Conservation (phyloP, 495 filamentous ascomycete genomes). For the Clohesyomyces aquaticus region DNA sequence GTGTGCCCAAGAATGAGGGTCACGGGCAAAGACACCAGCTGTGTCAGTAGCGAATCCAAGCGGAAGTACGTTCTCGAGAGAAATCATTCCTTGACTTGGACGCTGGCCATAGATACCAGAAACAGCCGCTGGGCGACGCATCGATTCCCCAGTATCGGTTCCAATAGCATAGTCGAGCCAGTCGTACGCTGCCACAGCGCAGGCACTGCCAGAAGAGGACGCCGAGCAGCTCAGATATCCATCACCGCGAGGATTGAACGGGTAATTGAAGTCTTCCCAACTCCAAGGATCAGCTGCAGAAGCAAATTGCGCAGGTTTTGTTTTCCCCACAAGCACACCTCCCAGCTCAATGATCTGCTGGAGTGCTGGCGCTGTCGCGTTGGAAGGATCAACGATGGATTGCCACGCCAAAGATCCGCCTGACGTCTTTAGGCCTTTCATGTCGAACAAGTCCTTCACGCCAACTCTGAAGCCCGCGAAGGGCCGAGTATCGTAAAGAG, state of each 20-base stretch:
- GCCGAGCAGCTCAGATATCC: conserved; percentile 40
- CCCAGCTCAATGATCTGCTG: conserved; percentile 41
- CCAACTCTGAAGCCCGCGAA: conserved; percentile 39
- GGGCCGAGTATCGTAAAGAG: conserved; percentile 34
- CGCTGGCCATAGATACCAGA: conserved; percentile 41
- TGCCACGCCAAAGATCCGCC: conserved; percentile 38
- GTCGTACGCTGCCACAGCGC: conserved; percentile 39
- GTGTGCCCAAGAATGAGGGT: conserved; percentile 47
- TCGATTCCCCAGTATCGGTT: conserved; percentile 40
- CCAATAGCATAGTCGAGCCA: conserved; percentile 43
- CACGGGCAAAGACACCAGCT: conserved; percentile 48
- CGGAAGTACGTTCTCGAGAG: conserved; percentile 39
- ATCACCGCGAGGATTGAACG: conserved; percentile 39
- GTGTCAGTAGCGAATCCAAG: conserved; percentile 42
- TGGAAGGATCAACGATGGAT: conserved; percentile 27
- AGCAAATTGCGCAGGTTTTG: conserved; percentile 43
- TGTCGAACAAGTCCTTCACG: conserved; percentile 41
- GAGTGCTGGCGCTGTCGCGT: conserved; percentile 35
- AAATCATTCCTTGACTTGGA: conserved; percentile 43
- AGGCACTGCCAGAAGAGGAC: conserved; percentile 39
- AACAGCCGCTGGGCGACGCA: conserved; percentile 42
- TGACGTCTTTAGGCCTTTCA: conserved; percentile 42
- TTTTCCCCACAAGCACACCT: conserved; percentile 40
- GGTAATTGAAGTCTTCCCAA: conserved; percentile 39
- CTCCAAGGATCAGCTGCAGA: conserved; percentile 41